Evolutionary conservation across 148 eudicot species (phyloP), one percentile per base, ranked within the genome.

Genomic region (Chenopodium suecicum): DNA sequence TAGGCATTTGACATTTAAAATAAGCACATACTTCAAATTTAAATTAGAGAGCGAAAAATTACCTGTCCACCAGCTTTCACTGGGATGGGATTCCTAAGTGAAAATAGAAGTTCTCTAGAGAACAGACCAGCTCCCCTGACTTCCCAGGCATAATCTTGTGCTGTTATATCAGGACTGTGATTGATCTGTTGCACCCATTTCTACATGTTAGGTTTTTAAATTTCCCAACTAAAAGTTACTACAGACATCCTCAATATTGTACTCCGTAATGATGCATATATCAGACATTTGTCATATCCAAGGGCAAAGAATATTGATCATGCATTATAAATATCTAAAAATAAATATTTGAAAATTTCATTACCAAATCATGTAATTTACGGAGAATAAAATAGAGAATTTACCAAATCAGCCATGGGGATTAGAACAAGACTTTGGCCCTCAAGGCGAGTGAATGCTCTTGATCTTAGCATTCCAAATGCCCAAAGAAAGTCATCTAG

Each of bases 1-100:
- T 10, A 68, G 16, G 16, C 22, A 56, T 4, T 16, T 56, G 62
- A 56, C 62, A 13, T 56, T 56, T 2, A 20, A 41, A 25, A 34
- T 32, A 52, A 32, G 75, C 50, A 60, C 14, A 70, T 12, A 46
- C 34, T 71, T 25, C 32, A 31, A 4, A 50, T 22, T 32, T 65
- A 34, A 74, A 58, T 62, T 54, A 19, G 20, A 46, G 25, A 47
- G 22, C 44, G 19, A 25, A 27, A 66, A 54, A 48, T 74, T 70
- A 94, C 98, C 97, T 95, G 98, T 63, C 92, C 94, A 83, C 98
- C 98, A 80, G 94, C 93, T 86, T 91, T 95, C 72, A 96, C 90
- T 27, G 92, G 75, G 75, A 88, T 83, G 29, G 99, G 98, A 78
- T 86, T 86, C 23, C 92, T 88, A 74, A 96, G 68, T 69, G 98